phyloP scores from a whole-genome alignment of 768 basidiomycete species.

The Suillus plorans region DNA sequence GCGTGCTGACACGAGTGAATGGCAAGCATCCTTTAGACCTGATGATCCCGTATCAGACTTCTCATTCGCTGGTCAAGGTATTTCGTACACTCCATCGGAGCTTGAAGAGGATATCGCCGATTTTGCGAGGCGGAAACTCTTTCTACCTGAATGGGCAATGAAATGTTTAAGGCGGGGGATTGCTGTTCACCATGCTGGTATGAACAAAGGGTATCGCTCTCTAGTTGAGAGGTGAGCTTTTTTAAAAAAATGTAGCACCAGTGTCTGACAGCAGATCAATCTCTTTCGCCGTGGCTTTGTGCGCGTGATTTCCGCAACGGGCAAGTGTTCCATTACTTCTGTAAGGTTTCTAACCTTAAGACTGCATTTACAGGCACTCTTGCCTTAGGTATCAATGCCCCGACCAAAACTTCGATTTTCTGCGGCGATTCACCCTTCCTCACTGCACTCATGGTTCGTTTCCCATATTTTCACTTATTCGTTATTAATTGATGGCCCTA shows the following conservation, averaged over 20 bases:
- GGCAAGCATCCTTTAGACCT: conserved; percentile 60
- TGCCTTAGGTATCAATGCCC: conserved; percentile 75
- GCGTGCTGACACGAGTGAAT: conserved; percentile 28
- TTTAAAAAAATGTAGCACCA: not conserved
- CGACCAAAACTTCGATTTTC: conserved; percentile 64
- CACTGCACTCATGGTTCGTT: conserved; percentile 57
- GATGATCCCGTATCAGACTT: conserved; percentile 57
- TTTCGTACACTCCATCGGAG: conserved; percentile 44
- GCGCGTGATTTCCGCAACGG: conserved; percentile 67
- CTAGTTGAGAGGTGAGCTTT: conserved; percentile 51
- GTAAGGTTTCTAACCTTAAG: conserved; percentile 6
- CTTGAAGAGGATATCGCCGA: conserved; percentile 48
- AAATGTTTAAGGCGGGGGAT: conserved; percentile 56
- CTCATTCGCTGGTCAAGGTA: conserved; percentile 51
- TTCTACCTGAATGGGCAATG: conserved; percentile 43
- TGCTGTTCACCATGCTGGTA: conserved; percentile 69
- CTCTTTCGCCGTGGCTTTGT: conserved; percentile 63
- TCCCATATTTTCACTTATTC: not conserved
- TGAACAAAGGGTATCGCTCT: conserved; percentile 61
- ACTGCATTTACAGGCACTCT: conserved; percentile 49
- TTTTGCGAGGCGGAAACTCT: conserved; percentile 33
- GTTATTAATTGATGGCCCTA: conserved; percentile 21
- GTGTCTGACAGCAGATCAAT: conserved; percentile 22
- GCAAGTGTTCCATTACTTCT: conserved; percentile 24
- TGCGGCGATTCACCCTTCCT: conserved; percentile 60